Percentiles rank a stretch among this genome's conserved stretches.
phyloP scores from a whole-genome alignment of 202 grass and related monocot genomes.

The Eragrostis tef region DNA sequence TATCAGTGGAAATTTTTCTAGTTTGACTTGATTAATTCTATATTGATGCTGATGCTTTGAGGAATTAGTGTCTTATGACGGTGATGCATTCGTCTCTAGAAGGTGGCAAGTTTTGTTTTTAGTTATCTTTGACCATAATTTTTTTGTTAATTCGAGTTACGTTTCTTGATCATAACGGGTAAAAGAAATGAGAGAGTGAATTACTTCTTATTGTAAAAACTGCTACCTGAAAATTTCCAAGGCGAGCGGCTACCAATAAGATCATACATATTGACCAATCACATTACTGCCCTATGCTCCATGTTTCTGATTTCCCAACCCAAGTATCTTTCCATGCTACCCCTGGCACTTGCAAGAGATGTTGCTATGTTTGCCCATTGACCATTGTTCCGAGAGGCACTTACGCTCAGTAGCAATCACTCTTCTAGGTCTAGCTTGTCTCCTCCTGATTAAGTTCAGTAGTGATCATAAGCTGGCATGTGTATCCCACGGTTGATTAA shows the following conservation, averaged over 20 bases:
- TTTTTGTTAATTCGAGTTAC: slow-evolving; percentile 23
- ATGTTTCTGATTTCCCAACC: not conserved
- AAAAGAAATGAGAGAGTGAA: not conserved
- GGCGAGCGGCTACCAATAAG: not conserved
- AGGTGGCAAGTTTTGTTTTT: not conserved
- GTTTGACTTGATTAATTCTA: slow-evolving; percentile 32
- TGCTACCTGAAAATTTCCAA: slow-evolving; percentile 26
- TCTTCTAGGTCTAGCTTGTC: not conserved
- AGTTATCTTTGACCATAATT: slow-evolving; percentile 10
- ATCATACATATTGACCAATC: not conserved
- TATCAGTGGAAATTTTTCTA: not conserved
- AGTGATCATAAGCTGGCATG: slow-evolving; percentile 10
- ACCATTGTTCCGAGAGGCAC: not conserved
- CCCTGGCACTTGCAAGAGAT: slow-evolving; percentile 30
- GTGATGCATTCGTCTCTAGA: slow-evolving; percentile 16
- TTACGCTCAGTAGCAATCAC: not conserved
- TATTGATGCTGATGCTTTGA: slow-evolving; percentile 40
- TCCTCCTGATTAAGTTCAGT: not conserved
- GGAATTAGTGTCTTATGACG: slow-evolving; percentile 32
- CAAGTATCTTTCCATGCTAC: slow-evolving; percentile 1
- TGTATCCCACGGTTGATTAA: not conserved
- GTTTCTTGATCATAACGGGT: slow-evolving; percentile 5
- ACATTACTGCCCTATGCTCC: not conserved
- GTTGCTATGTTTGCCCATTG: slow-evolving; percentile 16
- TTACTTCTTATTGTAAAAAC: not conserved